Percentiles rank a stretch among this genome's conserved stretches.
These are phyloP conservation scores for Puccinia novopanici DNA, from an alignment of 1,284 basidiomycete genomes.

Conservation along the genomic window DNA sequence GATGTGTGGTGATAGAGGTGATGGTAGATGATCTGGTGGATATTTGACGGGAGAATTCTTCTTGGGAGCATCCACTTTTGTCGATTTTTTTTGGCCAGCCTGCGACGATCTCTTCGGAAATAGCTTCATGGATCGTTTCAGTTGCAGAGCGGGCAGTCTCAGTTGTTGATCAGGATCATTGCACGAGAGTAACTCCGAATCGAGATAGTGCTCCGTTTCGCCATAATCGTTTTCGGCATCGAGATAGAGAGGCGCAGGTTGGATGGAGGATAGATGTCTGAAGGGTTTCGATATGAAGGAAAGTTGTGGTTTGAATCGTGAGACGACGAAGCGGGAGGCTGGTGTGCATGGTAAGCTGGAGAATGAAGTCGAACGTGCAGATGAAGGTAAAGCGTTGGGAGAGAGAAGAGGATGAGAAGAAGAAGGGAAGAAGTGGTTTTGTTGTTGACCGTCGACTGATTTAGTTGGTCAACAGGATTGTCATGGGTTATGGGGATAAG, in stretches of 20 bases:
- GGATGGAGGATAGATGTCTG: slow-evolving; percentile 46
- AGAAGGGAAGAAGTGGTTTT: not conserved
- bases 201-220: slow-evolving; percentile 23
- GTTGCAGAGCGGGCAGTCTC: slow-evolving; percentile 84
- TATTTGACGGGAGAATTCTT: slow-evolving; percentile 62
- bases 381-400: too few relatives aligned
- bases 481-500: too few relatives aligned
- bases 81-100: slow-evolving; percentile 61
- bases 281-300: slow-evolving; percentile 24
- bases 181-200: slow-evolving; percentile 1
- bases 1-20: slow-evolving; percentile 15
- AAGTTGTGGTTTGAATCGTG: not conserved
- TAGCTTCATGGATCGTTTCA: slow-evolving; percentile 81
- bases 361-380: too few relatives aligned
- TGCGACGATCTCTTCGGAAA: slow-evolving; percentile 72
- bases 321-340: too few relatives aligned
- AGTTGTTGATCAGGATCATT: slow-evolving; percentile 77
- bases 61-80: slow-evolving; percentile 58
- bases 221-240: slow-evolving; percentile 37
- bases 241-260: slow-evolving; percentile 47
- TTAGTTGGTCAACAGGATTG: too few relatives aligned
- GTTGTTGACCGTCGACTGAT: too few relatives aligned
- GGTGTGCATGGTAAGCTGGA: too few relatives aligned
- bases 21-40: slow-evolving; percentile 61
- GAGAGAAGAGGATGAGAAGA: not conserved